Percentiles rank a stretch among this genome's conserved stretches.
Evolutionary conservation across 2,329 filamentous ascomycete genomes (phyloP).

Genomic region (Pezicula carpinea): DNA sequence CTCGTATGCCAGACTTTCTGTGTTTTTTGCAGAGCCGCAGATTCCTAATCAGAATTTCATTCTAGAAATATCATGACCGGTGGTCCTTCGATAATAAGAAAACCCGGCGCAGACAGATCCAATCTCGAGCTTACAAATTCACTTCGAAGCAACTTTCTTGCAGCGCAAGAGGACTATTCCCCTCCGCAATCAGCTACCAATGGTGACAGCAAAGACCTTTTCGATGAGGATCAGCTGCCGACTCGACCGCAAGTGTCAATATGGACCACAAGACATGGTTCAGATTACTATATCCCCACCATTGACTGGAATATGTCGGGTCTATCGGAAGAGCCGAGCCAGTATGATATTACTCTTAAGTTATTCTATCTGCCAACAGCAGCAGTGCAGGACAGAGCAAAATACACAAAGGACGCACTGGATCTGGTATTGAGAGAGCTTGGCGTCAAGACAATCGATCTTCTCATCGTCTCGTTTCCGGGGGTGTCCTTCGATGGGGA

Average conservation of each 20-base stretch:
- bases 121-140: conserved; percentile 91
- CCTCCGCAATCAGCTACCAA: conserved; percentile 32
- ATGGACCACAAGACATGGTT: conserved; percentile 66
- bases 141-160: conserved; percentile 75
- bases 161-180: conserved; percentile 61
- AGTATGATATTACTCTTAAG: conserved; percentile 95
- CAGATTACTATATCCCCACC: conserved; percentile 69
- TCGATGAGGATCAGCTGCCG: conserved; percentile 24
- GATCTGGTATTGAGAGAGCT: conserved; percentile 76
- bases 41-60: conserved; percentile 9
- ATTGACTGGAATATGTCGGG: conserved; percentile 68
- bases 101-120: conserved; percentile 72
- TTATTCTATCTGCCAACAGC: conserved; percentile 83
- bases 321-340: conserved; percentile 72
- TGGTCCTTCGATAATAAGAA: conserved; percentile 78
- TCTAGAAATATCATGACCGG: conserved; percentile 57
- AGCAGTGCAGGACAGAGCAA: conserved; percentile 56
- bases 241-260: conserved; percentile 28
- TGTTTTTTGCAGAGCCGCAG: conserved; percentile 5
- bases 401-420: conserved; percentile 74
- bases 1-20: conserved; percentile 53
- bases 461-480: conserved; percentile 90
- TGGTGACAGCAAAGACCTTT: conserved; percentile 27
- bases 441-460: conserved; percentile 69
- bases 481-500: conserved; percentile 91